Percentiles rank a stretch among this genome's conserved stretches.
Conservation (phyloP, 1,139 yeast genomes). For the Blastobotrys petasosporus region DNA sequence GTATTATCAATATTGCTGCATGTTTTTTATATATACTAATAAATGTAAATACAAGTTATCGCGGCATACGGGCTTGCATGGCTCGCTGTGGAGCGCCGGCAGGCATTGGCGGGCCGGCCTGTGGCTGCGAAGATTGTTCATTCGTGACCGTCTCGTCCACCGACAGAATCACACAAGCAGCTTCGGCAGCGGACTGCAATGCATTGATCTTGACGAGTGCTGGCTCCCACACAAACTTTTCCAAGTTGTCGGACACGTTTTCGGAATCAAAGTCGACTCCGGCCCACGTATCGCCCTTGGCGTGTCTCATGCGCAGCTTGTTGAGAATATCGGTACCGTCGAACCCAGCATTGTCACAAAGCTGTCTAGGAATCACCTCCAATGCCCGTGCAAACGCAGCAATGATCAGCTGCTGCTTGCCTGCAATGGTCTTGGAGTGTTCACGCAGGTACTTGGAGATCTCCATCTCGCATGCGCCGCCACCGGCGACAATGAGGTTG, state of each 20-base stretch:
- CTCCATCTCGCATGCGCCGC: constrained; percentile 99
- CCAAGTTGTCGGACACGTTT: constrained; percentile 74
- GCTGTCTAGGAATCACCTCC: constrained; percentile 93
- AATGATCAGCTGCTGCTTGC: constrained; percentile 89
- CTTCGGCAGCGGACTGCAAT: constrained; percentile 95
- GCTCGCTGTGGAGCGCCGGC: constrained; percentile 24
- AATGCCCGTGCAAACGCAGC: constrained; percentile 91
- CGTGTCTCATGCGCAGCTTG: constrained; percentile 86
- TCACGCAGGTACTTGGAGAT: constrained; percentile 83
- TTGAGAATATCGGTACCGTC: constrained; percentile 92
- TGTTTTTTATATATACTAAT: no score
- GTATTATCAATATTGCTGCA: no score
- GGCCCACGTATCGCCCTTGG: constrained; percentile 84
- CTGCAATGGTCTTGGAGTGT: constrained; percentile 80
- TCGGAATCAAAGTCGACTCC: constrained; percentile 92
- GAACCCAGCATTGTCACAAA: constrained; percentile 96
- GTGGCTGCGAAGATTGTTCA: constrained; percentile 48
- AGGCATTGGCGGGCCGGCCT: constrained; percentile 28
- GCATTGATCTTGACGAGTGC: constrained; percentile 91
- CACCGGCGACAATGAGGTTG: constrained; percentile 89
- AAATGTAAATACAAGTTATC: constrained; percentile 6
- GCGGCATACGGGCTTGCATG: constrained; percentile 18
- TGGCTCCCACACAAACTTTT: constrained; percentile 95
- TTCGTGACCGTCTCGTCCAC: constrained; percentile 94
- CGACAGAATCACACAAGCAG: constrained; percentile 82